phyloP scores from a whole-genome alignment of 768 basidiomycete genomes.

The Dioszegia aurantiaca region DNA sequence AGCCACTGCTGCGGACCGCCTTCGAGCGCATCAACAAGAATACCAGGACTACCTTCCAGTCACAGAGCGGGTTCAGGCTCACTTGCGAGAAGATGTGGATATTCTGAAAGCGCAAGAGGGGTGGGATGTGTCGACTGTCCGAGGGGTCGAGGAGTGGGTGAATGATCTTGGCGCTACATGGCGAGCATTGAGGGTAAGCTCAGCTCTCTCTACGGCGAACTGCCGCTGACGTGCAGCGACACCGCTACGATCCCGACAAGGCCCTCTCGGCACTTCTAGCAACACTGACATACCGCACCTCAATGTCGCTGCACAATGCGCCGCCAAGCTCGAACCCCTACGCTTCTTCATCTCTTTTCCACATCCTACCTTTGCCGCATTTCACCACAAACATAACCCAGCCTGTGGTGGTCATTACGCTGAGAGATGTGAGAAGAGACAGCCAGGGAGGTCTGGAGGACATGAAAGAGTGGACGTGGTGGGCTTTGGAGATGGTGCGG shows the following conservation, averaged over 20 bases:
- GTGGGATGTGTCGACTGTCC: conserved; percentile 33
- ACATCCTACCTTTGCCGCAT: conserved; percentile 42
- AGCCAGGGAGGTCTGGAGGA: conserved; percentile 33
- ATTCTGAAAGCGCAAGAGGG: conserved; percentile 35
- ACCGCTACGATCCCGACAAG: conserved; percentile 33
- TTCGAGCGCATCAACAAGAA: conserved; percentile 38
- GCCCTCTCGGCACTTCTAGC: conserved; percentile 26
- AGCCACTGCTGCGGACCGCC: conserved; percentile 17
- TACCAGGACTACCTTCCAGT: conserved; percentile 35
- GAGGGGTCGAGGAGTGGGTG: conserved; percentile 38
- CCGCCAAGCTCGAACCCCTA: conserved; percentile 33
- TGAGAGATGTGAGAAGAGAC: conserved; percentile 40
- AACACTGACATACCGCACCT: conserved; percentile 26
- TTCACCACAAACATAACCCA: conserved; percentile 36
- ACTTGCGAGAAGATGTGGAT: conserved; percentile 33
- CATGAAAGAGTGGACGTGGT: conserved; percentile 47
- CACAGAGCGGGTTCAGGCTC: conserved; percentile 34
- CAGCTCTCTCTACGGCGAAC: background rate
- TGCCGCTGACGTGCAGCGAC: conserved; percentile 24
- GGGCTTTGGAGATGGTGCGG: conserved; percentile 45
- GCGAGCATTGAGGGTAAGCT: conserved; percentile 36
- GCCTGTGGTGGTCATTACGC: conserved; percentile 44
- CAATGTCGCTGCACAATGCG: conserved; percentile 25
- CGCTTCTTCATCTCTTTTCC: conserved; percentile 35
- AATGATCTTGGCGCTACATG: conserved; percentile 34